phyloP scores from a whole-genome alignment of 2,329 filamentous ascomycete species.

The Annulohypoxylon truncatum region DNA sequence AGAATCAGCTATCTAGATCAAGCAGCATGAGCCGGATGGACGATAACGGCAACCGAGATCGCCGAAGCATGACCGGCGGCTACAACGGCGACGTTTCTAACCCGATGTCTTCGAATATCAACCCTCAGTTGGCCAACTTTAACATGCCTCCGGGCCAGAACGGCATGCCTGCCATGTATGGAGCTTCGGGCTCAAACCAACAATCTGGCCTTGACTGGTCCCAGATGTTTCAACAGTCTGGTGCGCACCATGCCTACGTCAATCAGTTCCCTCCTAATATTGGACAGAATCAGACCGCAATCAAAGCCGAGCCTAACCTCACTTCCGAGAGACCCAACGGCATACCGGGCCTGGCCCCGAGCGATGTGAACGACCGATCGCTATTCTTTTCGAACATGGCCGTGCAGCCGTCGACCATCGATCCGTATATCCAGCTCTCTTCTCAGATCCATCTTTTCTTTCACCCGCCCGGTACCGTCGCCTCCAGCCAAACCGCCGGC shows the following conservation, averaged over 20 bases:
- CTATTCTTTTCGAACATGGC: slow-evolving; percentile 64
- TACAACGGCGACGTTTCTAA: slow-evolving; percentile 69
- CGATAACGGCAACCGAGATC: slow-evolving; percentile 66
- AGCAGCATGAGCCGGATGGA: slow-evolving; percentile 70
- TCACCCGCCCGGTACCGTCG: slow-evolving; percentile 66
- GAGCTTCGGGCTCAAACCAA: slow-evolving; percentile 69
- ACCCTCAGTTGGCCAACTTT: slow-evolving; percentile 73
- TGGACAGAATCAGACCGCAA: slow-evolving; percentile 75
- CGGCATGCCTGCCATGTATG: slow-evolving; percentile 72
- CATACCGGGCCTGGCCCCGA: slow-evolving; percentile 57
- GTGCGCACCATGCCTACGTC: slow-evolving; percentile 74
- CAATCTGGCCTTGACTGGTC: slow-evolving; percentile 78
- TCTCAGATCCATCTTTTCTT: slow-evolving; percentile 68
- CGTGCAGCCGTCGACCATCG: slow-evolving; percentile 59
- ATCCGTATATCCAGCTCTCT: slow-evolving; percentile 66
- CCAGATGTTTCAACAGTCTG: slow-evolving; percentile 78
- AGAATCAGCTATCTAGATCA: slow-evolving; percentile 70
- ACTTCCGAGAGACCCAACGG: slow-evolving; percentile 62
- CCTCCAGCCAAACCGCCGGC: slow-evolving; percentile 64
- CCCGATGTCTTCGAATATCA: slow-evolving; percentile 71
- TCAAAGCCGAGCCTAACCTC: slow-evolving; percentile 73
- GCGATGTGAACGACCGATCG: slow-evolving; percentile 54
- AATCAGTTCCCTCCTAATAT: slow-evolving; percentile 72
- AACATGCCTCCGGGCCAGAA: slow-evolving; percentile 72
- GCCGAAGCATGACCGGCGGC: slow-evolving; percentile 64